A percentile compares a stretch with the other conserved stretches of the same genome.
phyloP scores from a whole-genome alignment of 2,329 filamentous ascomycete genomes.

The Diaporthe sp. region DNA sequence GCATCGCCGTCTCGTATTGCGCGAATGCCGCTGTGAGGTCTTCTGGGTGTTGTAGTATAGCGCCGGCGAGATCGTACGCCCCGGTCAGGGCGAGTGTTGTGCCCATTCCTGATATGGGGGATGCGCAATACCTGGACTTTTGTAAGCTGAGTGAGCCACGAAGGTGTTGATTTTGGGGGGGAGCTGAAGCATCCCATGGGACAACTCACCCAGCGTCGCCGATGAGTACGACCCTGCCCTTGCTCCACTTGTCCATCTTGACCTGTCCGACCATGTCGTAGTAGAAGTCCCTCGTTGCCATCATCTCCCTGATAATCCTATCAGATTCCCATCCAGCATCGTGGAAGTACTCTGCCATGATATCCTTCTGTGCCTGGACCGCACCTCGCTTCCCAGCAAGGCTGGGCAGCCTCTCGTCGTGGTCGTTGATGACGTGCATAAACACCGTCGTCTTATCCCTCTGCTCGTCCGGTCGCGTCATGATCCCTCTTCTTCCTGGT shows the following conservation, averaged over 20 bases:
- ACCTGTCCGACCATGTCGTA: slow-evolving; percentile 54
- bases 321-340: slow-evolving; percentile 58
- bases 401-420: slow-evolving; percentile 40
- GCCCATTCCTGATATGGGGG: slow-evolving; percentile 59
- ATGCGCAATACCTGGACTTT: slow-evolving; percentile 50
- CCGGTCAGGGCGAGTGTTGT: slow-evolving; percentile 56
- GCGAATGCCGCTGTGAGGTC: slow-evolving; percentile 45
- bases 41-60: slow-evolving; percentile 44
- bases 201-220: slow-evolving; percentile 56
- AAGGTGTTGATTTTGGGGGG: background rate
- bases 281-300: slow-evolving; percentile 44
- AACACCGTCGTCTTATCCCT: slow-evolving; percentile 26
- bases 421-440: slow-evolving; percentile 34
- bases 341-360: slow-evolving; percentile 51
- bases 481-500: slow-evolving; percentile 48
- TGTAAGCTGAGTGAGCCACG: background rate
- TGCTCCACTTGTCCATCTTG: slow-evolving; percentile 47
- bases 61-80: slow-evolving; percentile 63
- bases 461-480: slow-evolving; percentile 49
- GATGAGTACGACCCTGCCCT: slow-evolving; percentile 51
- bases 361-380: slow-evolving; percentile 49
- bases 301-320: slow-evolving; percentile 49
- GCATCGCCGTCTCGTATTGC: slow-evolving; percentile 53
- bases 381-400: slow-evolving; percentile 38
- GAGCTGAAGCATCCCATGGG: no score